Conservation (phyloP, 768 basidiomycete species). For the Chalciporus chontae region DNA sequence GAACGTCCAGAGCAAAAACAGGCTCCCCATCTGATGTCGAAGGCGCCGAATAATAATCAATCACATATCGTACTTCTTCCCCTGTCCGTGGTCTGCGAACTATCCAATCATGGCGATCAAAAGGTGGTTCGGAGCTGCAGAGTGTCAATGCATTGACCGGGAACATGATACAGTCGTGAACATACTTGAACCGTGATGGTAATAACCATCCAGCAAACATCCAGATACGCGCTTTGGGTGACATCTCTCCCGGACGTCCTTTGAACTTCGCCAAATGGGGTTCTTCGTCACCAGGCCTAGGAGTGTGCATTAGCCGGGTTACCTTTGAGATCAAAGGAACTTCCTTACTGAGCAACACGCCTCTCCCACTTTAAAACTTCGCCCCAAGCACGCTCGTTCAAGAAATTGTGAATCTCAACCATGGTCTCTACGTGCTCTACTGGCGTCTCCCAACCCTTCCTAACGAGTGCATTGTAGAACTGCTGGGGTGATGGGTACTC, state of each 20-base stretch:
- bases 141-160: slow-evolving; percentile 1
- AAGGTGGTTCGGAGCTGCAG: slow-evolving; percentile 81
- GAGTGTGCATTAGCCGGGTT: not conserved
- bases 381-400: slow-evolving; percentile 96
- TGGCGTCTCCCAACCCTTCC: slow-evolving; percentile 97
- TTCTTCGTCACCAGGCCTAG: slow-evolving; percentile 53
- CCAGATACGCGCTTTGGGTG: slow-evolving; percentile 89
- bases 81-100: slow-evolving; percentile 76
- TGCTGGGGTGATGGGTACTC: slow-evolving; percentile 98
- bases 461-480: slow-evolving; percentile 93
- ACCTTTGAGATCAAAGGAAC: not conserved
- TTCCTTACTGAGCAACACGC: slow-evolving; percentile 36
- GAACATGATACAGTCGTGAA: slow-evolving; percentile 4
- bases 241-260: slow-evolving; percentile 88
- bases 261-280: slow-evolving; percentile 80
- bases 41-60: slow-evolving; percentile 97
- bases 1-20: slow-evolving; percentile 92
- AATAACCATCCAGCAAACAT: slow-evolving; percentile 86
- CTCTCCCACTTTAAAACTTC: slow-evolving; percentile 95
- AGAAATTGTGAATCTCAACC: slow-evolving; percentile 97
- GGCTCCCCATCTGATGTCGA: slow-evolving; percentile 88
- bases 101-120: slow-evolving; percentile 98
- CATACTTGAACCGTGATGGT: slow-evolving; percentile 87
- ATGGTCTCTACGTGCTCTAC: slow-evolving; percentile 95
- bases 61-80: slow-evolving; percentile 90